A percentile compares a stretch with the other conserved stretches of the same genome.
Evolutionary conservation across 1,284 basidiomycete species (phyloP).

Genomic region (Rhodotorula sp.): DNA sequence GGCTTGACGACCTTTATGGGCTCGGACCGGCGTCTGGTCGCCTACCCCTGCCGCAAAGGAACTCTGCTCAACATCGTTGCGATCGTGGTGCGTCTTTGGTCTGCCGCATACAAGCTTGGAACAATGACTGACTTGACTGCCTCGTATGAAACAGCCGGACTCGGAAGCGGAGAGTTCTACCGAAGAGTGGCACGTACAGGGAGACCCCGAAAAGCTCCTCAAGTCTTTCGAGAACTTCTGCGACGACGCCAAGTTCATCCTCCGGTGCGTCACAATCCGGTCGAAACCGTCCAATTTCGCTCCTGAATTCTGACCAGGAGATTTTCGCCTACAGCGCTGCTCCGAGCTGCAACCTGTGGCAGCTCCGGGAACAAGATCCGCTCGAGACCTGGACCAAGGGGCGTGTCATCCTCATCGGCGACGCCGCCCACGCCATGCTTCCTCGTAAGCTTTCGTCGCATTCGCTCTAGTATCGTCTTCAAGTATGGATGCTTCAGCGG

Average conservation of each 20-base stretch:
- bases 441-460: slow-evolving; percentile 2
- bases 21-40: slow-evolving; percentile 39
- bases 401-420: slow-evolving; percentile 46
- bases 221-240: slow-evolving; percentile 43
- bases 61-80: slow-evolving; percentile 46
- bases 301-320: slow-evolving; percentile 40
- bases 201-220: slow-evolving; percentile 39
- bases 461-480: background rate
- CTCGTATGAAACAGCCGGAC: slow-evolving; percentile 37
- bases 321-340: slow-evolving; percentile 34
- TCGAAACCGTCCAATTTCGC: slow-evolving; percentile 58
- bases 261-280: slow-evolving; percentile 52
- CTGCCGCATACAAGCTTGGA: background rate
- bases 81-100: slow-evolving; percentile 36
- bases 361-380: slow-evolving; percentile 48
- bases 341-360: slow-evolving; percentile 42
- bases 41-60: slow-evolving; percentile 41
- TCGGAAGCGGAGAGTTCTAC: slow-evolving; percentile 40
- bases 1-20: slow-evolving; percentile 40
- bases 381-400: slow-evolving; percentile 44
- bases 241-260: slow-evolving; percentile 29
- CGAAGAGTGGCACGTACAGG: slow-evolving; percentile 45
- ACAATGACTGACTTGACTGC: background rate
- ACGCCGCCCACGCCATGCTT: slow-evolving; percentile 47
- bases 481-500: background rate